Percentiles rank a stretch among this genome's conserved stretches.
Conservation (phyloP, 495 filamentous ascomycete genomes). For the Penicillium riverlandense region DNA sequence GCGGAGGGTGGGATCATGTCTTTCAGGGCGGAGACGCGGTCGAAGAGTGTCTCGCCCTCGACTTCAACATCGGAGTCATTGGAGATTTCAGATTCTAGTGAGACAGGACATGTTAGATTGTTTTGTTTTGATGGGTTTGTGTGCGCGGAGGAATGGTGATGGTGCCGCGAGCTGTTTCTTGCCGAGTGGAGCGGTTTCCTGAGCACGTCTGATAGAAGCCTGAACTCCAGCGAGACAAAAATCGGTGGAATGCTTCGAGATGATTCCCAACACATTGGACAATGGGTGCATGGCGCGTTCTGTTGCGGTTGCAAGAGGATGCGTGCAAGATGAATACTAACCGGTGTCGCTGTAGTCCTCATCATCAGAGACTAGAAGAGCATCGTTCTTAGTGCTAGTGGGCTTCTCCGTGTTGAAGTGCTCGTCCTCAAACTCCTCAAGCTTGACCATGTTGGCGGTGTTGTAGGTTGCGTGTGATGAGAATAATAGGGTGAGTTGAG, state of each 20-base stretch:
- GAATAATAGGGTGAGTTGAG: slow-evolving; percentile 15
- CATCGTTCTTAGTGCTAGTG: slow-evolving; percentile 45
- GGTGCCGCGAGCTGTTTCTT: too few relatives aligned
- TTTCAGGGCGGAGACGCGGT: slow-evolving; percentile 77
- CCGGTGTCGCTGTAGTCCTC: slow-evolving; percentile 89
- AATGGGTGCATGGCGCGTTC: too few relatives aligned
- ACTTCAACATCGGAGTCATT: slow-evolving; percentile 35
- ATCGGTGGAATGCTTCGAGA: too few relatives aligned
- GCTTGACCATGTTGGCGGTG: slow-evolving; percentile 81
- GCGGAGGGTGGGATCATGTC: slow-evolving; percentile 86
- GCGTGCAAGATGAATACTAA: slow-evolving; percentile 32
- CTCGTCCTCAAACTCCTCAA: slow-evolving; percentile 92
- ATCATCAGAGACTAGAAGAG: slow-evolving; percentile 56
- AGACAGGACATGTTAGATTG: slow-evolving; percentile 18
- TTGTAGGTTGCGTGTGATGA: slow-evolving; percentile 3
- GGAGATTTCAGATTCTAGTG: slow-evolving; percentile 49
- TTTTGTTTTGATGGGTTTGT: slow-evolving; percentile 8
- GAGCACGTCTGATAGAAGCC: too few relatives aligned
- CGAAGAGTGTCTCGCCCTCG: slow-evolving; percentile 58
- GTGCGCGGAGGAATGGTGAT: not conserved
- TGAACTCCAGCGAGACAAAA: too few relatives aligned
- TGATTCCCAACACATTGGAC: too few relatives aligned
- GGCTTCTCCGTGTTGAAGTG: slow-evolving; percentile 74
- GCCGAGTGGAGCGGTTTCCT: too few relatives aligned
- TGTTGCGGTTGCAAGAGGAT: slow-evolving; percentile 1